Percentiles rank a stretch among this genome's conserved stretches.
These are phyloP conservation scores for Schwanniomyces occidentalis DNA, from an alignment of 805 yeast species.

Conservation along the genomic window DNA sequence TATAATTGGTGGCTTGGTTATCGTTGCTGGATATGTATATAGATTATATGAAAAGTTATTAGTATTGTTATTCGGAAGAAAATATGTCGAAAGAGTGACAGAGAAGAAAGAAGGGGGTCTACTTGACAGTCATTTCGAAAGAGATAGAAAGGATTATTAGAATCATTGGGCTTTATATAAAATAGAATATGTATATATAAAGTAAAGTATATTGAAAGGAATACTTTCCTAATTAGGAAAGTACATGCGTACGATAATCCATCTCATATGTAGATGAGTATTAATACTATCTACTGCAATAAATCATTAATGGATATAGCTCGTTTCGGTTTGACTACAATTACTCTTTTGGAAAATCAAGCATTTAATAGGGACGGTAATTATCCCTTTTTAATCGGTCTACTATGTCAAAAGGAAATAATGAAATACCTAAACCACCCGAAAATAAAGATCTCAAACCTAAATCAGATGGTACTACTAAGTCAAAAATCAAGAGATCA, in stretches of 20 bases:
- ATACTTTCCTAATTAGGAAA: conserved; percentile 22
- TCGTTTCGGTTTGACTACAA: no score
- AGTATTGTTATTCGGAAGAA: conserved; percentile 57
- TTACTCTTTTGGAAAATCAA: no score
- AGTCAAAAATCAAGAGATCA: conserved; percentile 38
- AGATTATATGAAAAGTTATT: conserved; percentile 56
- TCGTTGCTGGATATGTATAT: conserved; percentile 67
- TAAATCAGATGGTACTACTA: not conserved
- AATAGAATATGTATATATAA: conserved; percentile 13
- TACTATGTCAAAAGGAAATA: no score
- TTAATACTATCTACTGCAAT: no score
- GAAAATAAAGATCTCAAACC: no score
- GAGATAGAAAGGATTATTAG: not conserved
- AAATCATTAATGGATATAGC: no score
- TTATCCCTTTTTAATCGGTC: no score
- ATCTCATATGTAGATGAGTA: no score
- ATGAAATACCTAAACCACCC: no score
- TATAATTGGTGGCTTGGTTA: conserved; percentile 77
- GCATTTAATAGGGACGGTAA: no score
- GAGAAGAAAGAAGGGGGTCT: conserved; percentile 44
- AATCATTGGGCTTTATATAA: not conserved
- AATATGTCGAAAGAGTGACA: conserved; percentile 47
- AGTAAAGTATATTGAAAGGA: conserved; percentile 25
- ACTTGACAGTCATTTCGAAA: conserved; percentile 14
- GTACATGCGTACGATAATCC: no score